Base-by-base conservation (phyloP, 371 early-diverging fungal genomes). In the Paramicrosporidium saccamoebae region DNA sequence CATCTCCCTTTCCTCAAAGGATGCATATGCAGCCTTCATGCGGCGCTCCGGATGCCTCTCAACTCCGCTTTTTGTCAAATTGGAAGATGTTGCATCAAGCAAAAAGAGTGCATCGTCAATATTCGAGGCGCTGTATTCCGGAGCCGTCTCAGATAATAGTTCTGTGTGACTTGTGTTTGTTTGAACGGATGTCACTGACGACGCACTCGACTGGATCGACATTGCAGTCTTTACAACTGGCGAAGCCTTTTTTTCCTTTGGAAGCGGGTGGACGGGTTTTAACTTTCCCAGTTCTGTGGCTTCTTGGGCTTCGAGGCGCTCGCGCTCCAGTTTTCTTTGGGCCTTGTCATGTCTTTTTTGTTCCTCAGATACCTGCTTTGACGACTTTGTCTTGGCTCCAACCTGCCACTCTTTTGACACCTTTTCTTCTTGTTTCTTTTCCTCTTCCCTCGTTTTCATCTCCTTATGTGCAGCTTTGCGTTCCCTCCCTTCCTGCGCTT, bases 21-120 rank as follows among this genome's bases (percentile, higher is more conserved):
- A 58, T 21, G 52, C 49, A 21, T 56, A 56, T 6, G 69, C 69
- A 26, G 64, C 64, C 57, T 65, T 72, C 35, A 62, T 59, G 8
- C 77, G 54, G 27, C 73, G 52, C 41, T 75, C 77, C 3, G 73
- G 74, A 39, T 75, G 77, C 20, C 55, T 50, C 16, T 75, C 77
- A 17, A 71, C 35, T 22, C 48, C 55, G 33, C 17, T 11, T 14
- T 10, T 3, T 11, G 14, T 51, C 53, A 19, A 39, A 32, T 17
- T 44, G 46, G 14, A 29, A 30, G 10, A 30, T 27, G 14, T 29
- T 27, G n/a, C 22, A 11, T 36, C 35, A 21, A 71, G 26, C 10
- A 68, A 41, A 34, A 63, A 59, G 12, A 74, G 36, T 9, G 72
- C 72, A 38, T 69, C 69, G 40, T 74, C 69, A 30, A 74, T 59